Conservation (phyloP, 768 basidiomycete species). For the Boletus fagicola region DNA sequence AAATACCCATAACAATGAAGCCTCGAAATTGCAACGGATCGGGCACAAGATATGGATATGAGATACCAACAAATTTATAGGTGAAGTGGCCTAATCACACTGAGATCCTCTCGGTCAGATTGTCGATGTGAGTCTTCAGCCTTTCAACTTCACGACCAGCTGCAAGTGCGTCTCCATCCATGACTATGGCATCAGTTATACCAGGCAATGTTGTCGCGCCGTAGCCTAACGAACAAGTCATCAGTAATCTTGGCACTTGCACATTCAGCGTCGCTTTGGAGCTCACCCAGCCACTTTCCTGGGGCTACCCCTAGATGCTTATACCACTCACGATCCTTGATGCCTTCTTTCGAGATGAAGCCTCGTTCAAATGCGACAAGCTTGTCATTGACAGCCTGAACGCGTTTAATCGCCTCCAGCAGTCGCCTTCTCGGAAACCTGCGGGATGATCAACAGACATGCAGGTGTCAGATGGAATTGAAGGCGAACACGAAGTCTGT, state of each 20-base stretch:
- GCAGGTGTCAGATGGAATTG: background rate
- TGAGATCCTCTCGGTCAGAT: conserved; percentile 39
- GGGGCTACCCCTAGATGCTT: conserved; percentile 88
- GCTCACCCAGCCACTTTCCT: conserved; percentile 78
- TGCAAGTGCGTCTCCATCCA: conserved; percentile 61
- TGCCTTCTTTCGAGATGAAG: conserved; percentile 78
- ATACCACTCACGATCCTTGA: conserved; percentile 86
- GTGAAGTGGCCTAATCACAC: conserved; percentile 10
- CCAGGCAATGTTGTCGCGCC: conserved; percentile 86
- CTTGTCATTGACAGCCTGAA: conserved; percentile 64
- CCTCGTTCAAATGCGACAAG: conserved; percentile 73
- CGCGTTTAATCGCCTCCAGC: conserved; percentile 56
- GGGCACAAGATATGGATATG: background rate
- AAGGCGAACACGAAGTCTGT: conserved; percentile 15
- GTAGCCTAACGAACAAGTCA: conserved; percentile 49
- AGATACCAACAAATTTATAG: background rate
- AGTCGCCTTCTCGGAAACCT: conserved; percentile 36
- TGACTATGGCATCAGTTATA: conserved; percentile 72
- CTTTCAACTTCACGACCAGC: conserved; percentile 66
- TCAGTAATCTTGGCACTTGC: background rate
- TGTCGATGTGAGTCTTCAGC: conserved; percentile 51
- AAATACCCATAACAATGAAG: no score
- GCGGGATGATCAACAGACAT: conserved; percentile 2
- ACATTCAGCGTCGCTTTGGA: background rate
- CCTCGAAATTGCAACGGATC: background rate